phyloP scores from a whole-genome alignment of 441 rosid genomes.

The California macrophylla region DNA sequence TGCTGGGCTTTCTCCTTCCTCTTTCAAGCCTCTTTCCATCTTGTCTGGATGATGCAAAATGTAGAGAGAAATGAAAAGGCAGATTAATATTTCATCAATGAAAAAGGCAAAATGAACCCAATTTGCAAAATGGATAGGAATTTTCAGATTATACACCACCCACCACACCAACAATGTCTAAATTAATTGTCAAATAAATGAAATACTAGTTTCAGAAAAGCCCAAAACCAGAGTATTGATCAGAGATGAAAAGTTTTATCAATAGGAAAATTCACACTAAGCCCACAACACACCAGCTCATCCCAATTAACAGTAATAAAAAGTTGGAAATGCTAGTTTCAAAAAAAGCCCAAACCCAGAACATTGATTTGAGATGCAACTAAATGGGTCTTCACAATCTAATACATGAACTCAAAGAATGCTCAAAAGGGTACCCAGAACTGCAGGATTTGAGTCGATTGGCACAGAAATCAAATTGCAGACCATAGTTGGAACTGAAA shows the following conservation, averaged over 20 bases:
- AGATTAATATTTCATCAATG: neutral
- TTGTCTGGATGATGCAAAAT: neutral
- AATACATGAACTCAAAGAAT: neutral
- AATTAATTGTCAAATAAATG: neutral
- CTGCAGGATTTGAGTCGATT: neutral
- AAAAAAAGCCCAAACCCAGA: neutral
- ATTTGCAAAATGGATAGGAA: neutral
- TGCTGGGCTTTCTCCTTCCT: neutral
- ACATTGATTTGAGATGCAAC: neutral
- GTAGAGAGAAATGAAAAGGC: neutral
- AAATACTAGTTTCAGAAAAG: neutral
- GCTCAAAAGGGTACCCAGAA: neutral
- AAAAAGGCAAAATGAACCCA: neutral
- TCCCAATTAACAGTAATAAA: neutral
- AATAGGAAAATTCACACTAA: neutral
- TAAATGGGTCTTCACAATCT: constrained; percentile 4
- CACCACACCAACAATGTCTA: neutral
- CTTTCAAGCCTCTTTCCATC: neutral
- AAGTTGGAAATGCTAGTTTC: neutral
- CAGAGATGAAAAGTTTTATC: neutral
- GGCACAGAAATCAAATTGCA: neutral
- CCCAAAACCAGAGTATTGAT: neutral
- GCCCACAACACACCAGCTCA: neutral
- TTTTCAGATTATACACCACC: neutral
- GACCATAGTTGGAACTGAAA: neutral